Base-by-base conservation (phyloP, 192 early-diverging fungal genomes). In the Mortierella hygrophila region DNA sequence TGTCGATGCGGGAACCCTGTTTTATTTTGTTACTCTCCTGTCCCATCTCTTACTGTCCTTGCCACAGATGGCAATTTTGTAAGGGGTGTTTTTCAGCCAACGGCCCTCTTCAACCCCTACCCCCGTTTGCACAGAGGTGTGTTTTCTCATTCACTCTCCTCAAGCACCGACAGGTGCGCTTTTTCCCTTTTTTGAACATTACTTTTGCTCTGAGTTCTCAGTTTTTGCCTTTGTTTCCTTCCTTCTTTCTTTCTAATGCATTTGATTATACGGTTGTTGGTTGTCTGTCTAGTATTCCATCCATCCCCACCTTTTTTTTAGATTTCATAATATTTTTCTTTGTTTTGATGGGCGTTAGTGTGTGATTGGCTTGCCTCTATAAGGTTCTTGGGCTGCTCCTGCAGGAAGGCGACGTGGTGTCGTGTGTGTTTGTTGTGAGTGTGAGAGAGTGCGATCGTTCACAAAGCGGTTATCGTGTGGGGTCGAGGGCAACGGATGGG, bases 291-390 rank as follows among this genome's bases (percentile, higher is more conserved):
- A 71, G 70, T 41, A 42, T 60, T 55, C 52, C 69, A 40, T 42
- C 38, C 40, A 40, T 42, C 38, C 40, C 70, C 41, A 42, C 52
- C 35, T 38, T 40, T 26, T 54, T 72, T 70, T 73, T 79, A 65
- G 60, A 65, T 71, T 70, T 42, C 16, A 71, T 71, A 42, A 54
- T 78, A 26, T 78, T 78, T 38, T 37, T 49, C 47, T 78, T 78
- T 57, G 26, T 55, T 38, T 49, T 71, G 46, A 63, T 41, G 60
- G 60, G 60, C 60, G 18, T 44, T 75, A 9, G 21, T 37, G 37
- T 32, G 18, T 78, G 70, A 73, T 79, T 79, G 71, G 55, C 38
- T 26, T 71, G 47, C 7, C 38, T n/a, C 13, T 70, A 46, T 37
- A 57, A 68, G 68, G 26, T 38, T 79, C 47, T 29, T 77, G 52